phyloP scores from a whole-genome alignment of 352 stramenopile genomes.

The Globisporangium camurandrum region DNA sequence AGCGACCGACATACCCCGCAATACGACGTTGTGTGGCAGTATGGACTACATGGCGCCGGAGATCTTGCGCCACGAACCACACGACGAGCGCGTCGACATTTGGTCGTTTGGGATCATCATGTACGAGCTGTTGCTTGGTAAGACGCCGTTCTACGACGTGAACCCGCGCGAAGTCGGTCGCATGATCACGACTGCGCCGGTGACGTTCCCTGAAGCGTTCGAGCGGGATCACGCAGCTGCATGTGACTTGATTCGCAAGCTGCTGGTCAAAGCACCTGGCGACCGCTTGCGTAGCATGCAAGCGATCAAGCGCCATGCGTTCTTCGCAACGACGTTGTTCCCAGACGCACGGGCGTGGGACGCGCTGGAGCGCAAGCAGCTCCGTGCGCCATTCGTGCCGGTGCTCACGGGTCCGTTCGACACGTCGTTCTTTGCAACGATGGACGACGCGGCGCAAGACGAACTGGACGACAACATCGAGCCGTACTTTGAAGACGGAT shows the following conservation, averaged over 20 bases:
- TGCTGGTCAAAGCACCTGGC: conserved; percentile 51
- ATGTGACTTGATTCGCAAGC: conserved; percentile 45
- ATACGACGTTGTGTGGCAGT: conserved; percentile 68
- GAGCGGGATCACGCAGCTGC: conserved; percentile 38
- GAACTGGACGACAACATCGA: conserved; percentile 40
- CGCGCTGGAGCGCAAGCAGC: conserved; percentile 29
- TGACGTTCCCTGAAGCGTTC: conserved; percentile 67
- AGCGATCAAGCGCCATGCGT: conserved; percentile 49
- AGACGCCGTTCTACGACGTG: conserved; percentile 83
- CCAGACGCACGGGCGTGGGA: conserved; percentile 30
- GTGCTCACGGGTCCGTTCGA: conserved; percentile 58
- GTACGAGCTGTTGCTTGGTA: conserved; percentile 81
- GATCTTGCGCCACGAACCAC: conserved; percentile 46
- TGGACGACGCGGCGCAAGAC: conserved; percentile 46
- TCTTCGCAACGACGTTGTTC: conserved; percentile 44
- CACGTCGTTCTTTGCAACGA: conserved; percentile 58
- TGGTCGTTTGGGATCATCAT: conserved; percentile 84
- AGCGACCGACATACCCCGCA: conserved; percentile 22
- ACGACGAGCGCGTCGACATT: conserved; percentile 69
- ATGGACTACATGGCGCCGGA: conserved; percentile 83
- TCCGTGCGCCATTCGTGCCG: conserved; percentile 46
- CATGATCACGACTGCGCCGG: conserved; percentile 52
- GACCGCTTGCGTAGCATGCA: conserved; percentile 32
- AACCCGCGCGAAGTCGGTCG: conserved; percentile 75
- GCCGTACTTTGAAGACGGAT: conserved; percentile 62